Evolutionary conservation across 129 eudicot genomes (phyloP), one percentile per base, ranked within the genome.

Genomic region (Pseudognaphalium luteoalbum): DNA sequence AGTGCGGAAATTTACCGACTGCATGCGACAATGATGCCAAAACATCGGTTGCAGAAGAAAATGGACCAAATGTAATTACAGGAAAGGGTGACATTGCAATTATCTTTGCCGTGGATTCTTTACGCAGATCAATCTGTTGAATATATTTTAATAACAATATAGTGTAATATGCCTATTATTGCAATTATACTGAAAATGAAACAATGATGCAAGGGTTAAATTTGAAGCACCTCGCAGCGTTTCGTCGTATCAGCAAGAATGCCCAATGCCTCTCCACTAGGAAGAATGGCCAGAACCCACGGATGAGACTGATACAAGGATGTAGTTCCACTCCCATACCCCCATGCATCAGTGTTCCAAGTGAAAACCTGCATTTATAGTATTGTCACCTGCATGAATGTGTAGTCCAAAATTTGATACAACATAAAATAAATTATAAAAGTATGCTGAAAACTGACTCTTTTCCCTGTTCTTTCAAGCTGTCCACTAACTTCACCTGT

Each of bases 401-500:
- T 12, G 12, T 6, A 25, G n/a, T 25, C 34, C 41, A 30, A 22
- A 29, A 29, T 8, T 61, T 12, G 6, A 28, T 60, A 3, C 25
- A 8, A 59, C 65, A 12, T 16, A 35, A 66, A 32, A 19, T 17
- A 22, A 71, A 47, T 68, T 42, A 17, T 4, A 51, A 50, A 75
- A 7, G 44, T 63, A 33, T 10, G 62, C 0, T 20, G 28, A n/a
- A 30, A 16, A 61, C 87, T 37, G 66, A 95, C 99, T 82, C 91
- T 87, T 82, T 95, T 95, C 76, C 97, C 99, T 12, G 99, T 95
- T 81, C 97, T 86, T 81, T 95, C 99, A 73, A 91, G 99, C 81
- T 81, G 89, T 76, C 99, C 99, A 66, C 99, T 86, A 76, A 86
- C 97, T 86, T 91, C 99, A 77, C 99, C 99, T 22, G 99, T 95